phyloP scores from a whole-genome alignment of 352 stramenopile genomes.

The Phytopythium litorale region DNA sequence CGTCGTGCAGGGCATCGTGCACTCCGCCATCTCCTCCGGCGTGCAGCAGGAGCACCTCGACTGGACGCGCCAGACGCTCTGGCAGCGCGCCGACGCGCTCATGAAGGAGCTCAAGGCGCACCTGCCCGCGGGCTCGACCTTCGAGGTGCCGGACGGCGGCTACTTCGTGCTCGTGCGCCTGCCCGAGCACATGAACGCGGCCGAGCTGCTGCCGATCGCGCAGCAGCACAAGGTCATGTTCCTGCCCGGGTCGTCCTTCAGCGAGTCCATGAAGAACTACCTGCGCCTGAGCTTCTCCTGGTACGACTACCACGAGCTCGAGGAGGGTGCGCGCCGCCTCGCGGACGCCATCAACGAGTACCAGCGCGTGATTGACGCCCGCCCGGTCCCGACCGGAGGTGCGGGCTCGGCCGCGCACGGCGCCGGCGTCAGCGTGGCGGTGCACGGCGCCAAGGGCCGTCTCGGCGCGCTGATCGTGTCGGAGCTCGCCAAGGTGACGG shows the following conservation, averaged over 20 bases:
- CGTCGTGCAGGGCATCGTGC: constrained; percentile 88
- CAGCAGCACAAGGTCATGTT: constrained; percentile 88
- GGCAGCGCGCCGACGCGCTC: constrained; percentile 66
- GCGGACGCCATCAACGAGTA: constrained; percentile 69
- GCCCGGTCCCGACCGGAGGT: constrained; percentile 16
- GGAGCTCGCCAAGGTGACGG: constrained; percentile 48
- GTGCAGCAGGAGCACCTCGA: constrained; percentile 77
- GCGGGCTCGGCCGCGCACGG: constrained; percentile 9
- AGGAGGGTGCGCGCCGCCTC: constrained; percentile 70
- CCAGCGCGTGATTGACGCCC: constrained; percentile 31
- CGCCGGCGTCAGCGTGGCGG: constrained; percentile 50
- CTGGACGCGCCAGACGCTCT: constrained; percentile 68
- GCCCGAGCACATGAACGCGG: constrained; percentile 69
- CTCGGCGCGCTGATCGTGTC: constrained; percentile 69
- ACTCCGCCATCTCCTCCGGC: constrained; percentile 59
- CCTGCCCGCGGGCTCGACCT: constrained; percentile 53
- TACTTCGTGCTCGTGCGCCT: constrained; percentile 90
- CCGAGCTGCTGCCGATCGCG: constrained; percentile 67
- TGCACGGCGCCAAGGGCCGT: constrained; percentile 66
- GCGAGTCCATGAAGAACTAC: constrained; percentile 86
- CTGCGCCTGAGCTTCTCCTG: constrained; percentile 85
- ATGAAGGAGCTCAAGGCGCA: constrained; percentile 72
- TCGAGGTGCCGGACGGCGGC: constrained; percentile 77
- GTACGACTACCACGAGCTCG: constrained; percentile 80
- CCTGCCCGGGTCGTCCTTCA: constrained; percentile 80